phyloP scores from a whole-genome alignment of 2,329 filamentous ascomycete species.

The Fusarium avenaceum region DNA sequence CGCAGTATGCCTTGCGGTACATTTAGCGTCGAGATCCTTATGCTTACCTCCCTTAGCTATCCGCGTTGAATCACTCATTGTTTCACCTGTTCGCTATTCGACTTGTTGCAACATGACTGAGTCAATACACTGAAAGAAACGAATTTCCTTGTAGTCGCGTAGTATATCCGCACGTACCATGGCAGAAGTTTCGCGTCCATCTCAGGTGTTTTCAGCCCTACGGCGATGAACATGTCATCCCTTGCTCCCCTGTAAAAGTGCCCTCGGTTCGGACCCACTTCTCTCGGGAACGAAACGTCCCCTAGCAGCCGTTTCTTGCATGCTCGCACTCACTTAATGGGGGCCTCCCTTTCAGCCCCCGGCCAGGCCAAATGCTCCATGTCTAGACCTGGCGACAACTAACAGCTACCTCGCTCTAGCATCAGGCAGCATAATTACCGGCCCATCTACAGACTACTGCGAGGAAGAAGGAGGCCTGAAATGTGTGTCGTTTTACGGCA shows the following conservation, averaged over 20 bases:
- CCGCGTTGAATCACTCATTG: neutral
- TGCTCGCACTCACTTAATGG: neutral
- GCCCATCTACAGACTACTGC: neutral
- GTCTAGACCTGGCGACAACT: constrained; percentile 4
- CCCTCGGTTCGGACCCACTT: constrained; percentile 8
- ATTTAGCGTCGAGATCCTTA: constrained; percentile 7
- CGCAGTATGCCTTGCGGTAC: constrained; percentile 24
- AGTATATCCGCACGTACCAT: neutral
- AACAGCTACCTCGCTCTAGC: constrained; percentile 11
- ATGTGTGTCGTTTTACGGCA: neutral
- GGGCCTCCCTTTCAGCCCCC: constrained; percentile 9
- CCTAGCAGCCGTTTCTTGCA: constrained; percentile 7
- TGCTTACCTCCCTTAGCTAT: neutral
- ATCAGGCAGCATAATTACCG: constrained; percentile 4
- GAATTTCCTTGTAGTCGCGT: neutral
- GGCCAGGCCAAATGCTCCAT: constrained; percentile 5
- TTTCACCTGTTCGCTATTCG: neutral
- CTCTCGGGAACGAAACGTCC: constrained; percentile 1
- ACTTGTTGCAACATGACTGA: neutral
- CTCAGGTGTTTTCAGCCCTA: constrained; percentile 19
- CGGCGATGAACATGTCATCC: constrained; percentile 8
- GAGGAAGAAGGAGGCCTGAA: neutral
- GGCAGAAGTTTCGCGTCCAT: neutral
- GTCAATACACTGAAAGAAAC: neutral
- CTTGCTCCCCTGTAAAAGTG: constrained; percentile 14